A percentile compares a stretch with the other conserved stretches of the same genome.
Evolutionary conservation across 2,329 filamentous ascomycete species (phyloP).

Genomic region (Alternaria infectoria): DNA sequence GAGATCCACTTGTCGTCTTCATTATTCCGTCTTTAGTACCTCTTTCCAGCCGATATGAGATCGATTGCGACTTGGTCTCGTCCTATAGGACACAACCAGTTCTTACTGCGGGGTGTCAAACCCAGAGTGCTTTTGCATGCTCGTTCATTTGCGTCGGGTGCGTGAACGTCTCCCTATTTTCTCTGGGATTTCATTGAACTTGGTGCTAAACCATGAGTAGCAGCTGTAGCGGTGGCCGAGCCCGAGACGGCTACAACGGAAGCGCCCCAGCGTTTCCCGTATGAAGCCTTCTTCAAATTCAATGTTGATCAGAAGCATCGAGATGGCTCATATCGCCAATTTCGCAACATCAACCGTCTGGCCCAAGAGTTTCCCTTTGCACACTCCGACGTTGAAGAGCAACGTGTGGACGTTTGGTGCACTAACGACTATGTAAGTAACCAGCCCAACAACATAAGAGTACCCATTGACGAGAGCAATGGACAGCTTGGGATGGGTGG

Average conservation of each 20-base stretch:
- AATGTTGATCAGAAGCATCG: background rate
- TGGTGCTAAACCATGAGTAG: background rate
- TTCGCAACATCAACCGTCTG: background rate
- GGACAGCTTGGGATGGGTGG: background rate
- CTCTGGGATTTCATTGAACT: background rate
- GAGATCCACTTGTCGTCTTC: background rate
- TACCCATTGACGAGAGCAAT: background rate
- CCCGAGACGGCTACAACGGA: background rate
- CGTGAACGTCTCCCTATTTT: background rate
- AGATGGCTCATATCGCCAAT: background rate
- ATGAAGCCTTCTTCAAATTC: background rate
- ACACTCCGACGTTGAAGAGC: background rate
- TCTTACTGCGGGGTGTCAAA: background rate
- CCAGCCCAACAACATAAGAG: background rate
- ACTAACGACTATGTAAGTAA: background rate
- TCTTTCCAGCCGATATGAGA: background rate
- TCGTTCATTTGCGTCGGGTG: background rate
- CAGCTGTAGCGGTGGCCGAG: background rate
- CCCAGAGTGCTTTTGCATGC: background rate
- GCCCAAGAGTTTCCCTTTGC: background rate
- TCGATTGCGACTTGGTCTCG: background rate
- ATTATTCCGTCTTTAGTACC: background rate
- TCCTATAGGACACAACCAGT: background rate
- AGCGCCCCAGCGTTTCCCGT: background rate
- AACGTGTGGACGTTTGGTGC: background rate